Evolutionary conservation across 208 protist genomes (phyloP).

Genomic region (Trichomonas vaginalis): DNA sequence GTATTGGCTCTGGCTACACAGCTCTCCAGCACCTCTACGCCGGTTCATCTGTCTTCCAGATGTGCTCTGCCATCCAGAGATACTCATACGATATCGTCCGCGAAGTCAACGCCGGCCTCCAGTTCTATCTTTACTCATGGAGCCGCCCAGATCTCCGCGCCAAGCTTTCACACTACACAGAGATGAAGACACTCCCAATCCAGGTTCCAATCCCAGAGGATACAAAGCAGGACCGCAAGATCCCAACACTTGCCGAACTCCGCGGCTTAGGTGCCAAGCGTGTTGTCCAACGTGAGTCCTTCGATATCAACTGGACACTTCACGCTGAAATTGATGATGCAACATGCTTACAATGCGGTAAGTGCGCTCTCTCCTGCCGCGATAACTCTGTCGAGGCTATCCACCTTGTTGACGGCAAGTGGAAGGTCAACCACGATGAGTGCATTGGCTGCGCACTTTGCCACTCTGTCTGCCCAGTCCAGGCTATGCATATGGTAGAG

Average conservation of each 20-base stretch:
- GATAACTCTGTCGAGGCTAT: conserved; percentile 28
- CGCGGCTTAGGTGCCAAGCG: not conserved
- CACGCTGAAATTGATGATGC: conserved; percentile 21
- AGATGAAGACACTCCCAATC: not conserved
- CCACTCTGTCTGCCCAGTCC: conserved; percentile 21
- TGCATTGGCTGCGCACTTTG: conserved; percentile 28
- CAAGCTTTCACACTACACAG: not conserved
- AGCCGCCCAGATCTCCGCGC: conserved; percentile 22
- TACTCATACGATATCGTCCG: conserved; percentile 32
- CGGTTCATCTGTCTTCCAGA: conserved; percentile 55
- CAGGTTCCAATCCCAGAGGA: not conserved
- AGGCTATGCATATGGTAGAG: not conserved
- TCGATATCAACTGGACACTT: not conserved
- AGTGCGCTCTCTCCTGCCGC: conserved; percentile 29
- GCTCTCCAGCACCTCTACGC: conserved; percentile 57
- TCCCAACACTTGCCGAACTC: not conserved
- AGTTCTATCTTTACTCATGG: conserved; percentile 28
- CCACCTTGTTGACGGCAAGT: not conserved
- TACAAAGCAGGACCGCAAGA: not conserved
- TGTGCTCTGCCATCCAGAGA: conserved; percentile 31
- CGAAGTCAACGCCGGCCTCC: conserved; percentile 30
- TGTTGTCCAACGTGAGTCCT: not conserved
- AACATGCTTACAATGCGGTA: conserved; percentile 27
- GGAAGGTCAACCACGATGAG: not conserved
- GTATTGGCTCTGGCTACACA: conserved; percentile 48